Percentiles rank a stretch among this genome's conserved stretches.
Conservation (phyloP, 805 yeast genomes). For the Zygosaccharomyces gambellarensis region DNA sequence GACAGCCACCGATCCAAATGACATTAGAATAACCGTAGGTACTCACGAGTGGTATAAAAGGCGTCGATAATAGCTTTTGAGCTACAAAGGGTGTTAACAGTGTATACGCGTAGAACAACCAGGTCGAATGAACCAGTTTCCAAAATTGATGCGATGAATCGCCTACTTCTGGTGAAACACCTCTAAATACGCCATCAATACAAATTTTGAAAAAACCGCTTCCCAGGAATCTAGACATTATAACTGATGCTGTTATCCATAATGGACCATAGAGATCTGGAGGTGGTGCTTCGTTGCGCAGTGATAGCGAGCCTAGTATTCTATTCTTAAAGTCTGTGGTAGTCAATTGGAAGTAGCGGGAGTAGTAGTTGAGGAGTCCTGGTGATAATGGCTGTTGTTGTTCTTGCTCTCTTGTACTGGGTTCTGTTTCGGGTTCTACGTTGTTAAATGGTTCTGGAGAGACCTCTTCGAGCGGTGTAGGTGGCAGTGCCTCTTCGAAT, state of each 20-base stretch:
- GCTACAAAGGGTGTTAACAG: slow-evolving; percentile 52
- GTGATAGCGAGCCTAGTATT: slow-evolving; percentile 1
- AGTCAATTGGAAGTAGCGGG: slow-evolving; percentile 23
- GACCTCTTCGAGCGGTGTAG: neutral
- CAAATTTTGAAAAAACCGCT: slow-evolving; percentile 64
- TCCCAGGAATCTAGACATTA: slow-evolving; percentile 68
- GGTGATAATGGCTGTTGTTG: slow-evolving; percentile 17
- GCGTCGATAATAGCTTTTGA: slow-evolving; percentile 21
- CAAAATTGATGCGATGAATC: slow-evolving; percentile 52
- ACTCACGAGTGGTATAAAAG: slow-evolving; percentile 58
- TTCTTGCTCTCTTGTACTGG: neutral
- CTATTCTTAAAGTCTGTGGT: slow-evolving; percentile 14
- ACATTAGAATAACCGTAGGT: slow-evolving; percentile 82
- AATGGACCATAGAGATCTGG: slow-evolving; percentile 79
- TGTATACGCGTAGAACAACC: slow-evolving; percentile 72
- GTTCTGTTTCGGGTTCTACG: neutral
- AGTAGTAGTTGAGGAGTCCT: slow-evolving; percentile 26
- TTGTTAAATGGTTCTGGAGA: neutral
- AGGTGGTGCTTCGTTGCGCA: slow-evolving; percentile 29
- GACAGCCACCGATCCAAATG: slow-evolving; percentile 72
- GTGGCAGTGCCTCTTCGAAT: neutral
- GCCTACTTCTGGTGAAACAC: slow-evolving; percentile 33
- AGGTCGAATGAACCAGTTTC: slow-evolving; percentile 61
- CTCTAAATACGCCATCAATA: slow-evolving; percentile 48
- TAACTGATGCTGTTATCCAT: slow-evolving; percentile 85